A percentile compares a stretch with the other conserved stretches of the same genome.
Evolutionary conservation across 768 basidiomycete species (phyloP).

Genomic region (Lactifluus volemus): DNA sequence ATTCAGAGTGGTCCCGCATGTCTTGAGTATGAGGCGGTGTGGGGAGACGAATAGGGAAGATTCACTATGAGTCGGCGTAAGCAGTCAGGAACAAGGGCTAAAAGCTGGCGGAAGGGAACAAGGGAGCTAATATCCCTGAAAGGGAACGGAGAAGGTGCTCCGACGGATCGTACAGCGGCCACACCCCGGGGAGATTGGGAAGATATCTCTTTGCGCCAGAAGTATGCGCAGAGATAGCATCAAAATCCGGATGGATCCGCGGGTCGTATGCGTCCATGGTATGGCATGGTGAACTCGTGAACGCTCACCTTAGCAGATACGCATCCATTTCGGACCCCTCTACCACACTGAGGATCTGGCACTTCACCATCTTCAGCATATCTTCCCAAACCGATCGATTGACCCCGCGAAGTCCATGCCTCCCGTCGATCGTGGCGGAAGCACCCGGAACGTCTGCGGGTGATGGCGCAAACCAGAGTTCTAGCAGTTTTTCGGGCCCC

Average conservation of each 20-base stretch:
- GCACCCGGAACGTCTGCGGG: conserved; percentile 47
- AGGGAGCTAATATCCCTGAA: background rate
- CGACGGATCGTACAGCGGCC: background rate
- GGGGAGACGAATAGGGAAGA: conserved; percentile 93
- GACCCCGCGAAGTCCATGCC: conserved; percentile 69
- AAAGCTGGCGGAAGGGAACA: background rate
- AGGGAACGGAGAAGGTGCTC: conserved; percentile 5
- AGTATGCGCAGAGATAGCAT: background rate
- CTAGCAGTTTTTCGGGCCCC: conserved; percentile 91
- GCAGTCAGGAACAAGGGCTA: conserved; percentile 5
- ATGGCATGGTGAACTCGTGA: background rate
- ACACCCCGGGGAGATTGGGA: background rate
- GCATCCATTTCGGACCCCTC: conserved; percentile 89
- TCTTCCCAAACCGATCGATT: conserved; percentile 81
- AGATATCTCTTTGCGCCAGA: background rate
- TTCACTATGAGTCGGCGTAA: conserved; percentile 53
- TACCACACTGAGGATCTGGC: conserved; percentile 88
- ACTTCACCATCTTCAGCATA: conserved; percentile 94
- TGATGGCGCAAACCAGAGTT: conserved; percentile 94
- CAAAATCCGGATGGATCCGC: background rate
- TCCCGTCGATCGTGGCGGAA: conserved; percentile 31
- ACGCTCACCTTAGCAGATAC: conserved; percentile 81
- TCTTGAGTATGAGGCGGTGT: conserved; percentile 95
- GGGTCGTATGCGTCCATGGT: background rate
- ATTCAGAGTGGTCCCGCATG: conserved; percentile 97